phyloP scores from a whole-genome alignment of 139 green algal genomes.

The Ostreobium quekettii region DNA sequence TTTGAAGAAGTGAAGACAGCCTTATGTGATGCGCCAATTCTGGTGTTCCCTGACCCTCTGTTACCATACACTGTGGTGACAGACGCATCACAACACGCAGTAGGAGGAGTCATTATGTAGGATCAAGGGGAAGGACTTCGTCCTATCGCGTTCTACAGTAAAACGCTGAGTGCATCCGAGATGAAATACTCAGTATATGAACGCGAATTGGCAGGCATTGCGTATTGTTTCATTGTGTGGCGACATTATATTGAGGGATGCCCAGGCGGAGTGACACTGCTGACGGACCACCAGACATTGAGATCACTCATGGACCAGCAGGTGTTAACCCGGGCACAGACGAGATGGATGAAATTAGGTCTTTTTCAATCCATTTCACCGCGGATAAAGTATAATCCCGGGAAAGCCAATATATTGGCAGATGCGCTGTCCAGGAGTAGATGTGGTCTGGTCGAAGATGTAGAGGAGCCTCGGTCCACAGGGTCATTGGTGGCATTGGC shows the following conservation, averaged over 20 bases:
- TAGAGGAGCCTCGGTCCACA: not conserved
- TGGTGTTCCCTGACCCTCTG: too few relatives aligned
- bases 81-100: too few relatives aligned
- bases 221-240: not conserved
- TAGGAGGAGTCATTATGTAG: too few relatives aligned
- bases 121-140: too few relatives aligned
- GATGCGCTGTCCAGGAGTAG: constrained; percentile 3
- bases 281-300: constrained; percentile 7
- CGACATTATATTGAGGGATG: constrained; percentile 8
- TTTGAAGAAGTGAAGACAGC: constrained; percentile 12
- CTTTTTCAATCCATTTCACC: constrained; percentile 1
- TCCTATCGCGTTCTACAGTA: too few relatives aligned
- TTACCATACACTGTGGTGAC: too few relatives aligned
- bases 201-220: not conserved
- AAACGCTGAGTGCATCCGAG: not conserved
- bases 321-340: not conserved
- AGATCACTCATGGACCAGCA: constrained; percentile 1
- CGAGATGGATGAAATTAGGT: not conserved
- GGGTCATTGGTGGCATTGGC: not conserved
- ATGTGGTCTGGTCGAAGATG: not conserved
- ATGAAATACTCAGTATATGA: constrained; percentile 9
- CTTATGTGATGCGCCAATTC: not conserved
- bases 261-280: not conserved
- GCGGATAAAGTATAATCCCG: not conserved
- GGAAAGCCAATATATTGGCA: constrained; percentile 3